A percentile compares a stretch with the other conserved stretches of the same genome.
These are phyloP conservation scores for Boletus rubroflammeus DNA, from an alignment of 768 basidiomycete genomes.

Conservation along the genomic window DNA sequence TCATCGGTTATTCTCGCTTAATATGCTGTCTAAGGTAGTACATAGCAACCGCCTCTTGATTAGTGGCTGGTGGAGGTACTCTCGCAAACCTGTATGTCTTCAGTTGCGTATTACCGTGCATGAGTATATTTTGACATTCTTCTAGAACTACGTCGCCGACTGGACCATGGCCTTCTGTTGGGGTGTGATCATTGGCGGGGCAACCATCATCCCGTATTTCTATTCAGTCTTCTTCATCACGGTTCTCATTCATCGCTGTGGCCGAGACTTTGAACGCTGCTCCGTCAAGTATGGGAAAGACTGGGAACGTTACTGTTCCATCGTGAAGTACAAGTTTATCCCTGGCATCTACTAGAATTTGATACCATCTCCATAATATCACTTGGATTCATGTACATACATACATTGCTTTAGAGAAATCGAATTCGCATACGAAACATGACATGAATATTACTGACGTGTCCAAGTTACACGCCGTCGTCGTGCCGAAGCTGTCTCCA, in stretches of 20 bases:
- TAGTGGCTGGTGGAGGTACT: conserved; percentile 91
- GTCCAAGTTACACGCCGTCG: conserved; percentile 1
- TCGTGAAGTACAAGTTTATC: conserved; percentile 90
- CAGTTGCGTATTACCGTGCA: neutral
- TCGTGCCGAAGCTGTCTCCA: conserved; percentile 2
- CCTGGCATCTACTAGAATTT: conserved; percentile 69
- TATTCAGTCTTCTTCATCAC: conserved; percentile 95
- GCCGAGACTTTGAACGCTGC: conserved; percentile 95
- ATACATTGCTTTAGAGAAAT: neutral
- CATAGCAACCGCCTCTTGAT: conserved; percentile 85
- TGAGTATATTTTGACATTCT: neutral
- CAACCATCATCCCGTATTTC: conserved; percentile 89
- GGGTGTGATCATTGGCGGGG: conserved; percentile 74
- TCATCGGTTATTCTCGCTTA: neutral
- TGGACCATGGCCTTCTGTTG: conserved; percentile 83
- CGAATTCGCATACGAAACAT: neutral
- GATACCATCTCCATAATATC: conserved; percentile 14
- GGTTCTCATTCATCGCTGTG: conserved; percentile 87
- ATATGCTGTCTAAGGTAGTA: conserved; percentile 7
- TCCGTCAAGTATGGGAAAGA: conserved; percentile 91
- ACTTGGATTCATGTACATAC: conserved; percentile 1
- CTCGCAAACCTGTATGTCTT: conserved; percentile 79
- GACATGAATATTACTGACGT: neutral
- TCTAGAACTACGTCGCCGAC: conserved; percentile 90
- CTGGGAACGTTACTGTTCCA: conserved; percentile 85